A percentile compares a stretch with the other conserved stretches of the same genome.
These are phyloP conservation scores for Leishmania martiniquensis DNA, from an alignment of 208 protist genomes.

Conservation along the genomic window DNA sequence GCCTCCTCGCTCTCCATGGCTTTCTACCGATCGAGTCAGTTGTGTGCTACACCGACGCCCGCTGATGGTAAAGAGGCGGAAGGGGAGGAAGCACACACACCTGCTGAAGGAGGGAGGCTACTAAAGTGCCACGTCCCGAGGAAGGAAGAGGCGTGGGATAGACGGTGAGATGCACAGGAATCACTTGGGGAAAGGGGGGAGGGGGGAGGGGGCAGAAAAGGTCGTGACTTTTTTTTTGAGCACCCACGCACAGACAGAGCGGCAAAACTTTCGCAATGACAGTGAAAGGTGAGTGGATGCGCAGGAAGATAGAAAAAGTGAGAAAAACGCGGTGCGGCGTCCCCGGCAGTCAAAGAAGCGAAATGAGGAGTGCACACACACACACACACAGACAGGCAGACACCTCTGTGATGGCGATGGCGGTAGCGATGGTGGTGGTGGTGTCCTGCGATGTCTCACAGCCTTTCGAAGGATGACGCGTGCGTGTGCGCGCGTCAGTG, in stretches of 20 bases:
- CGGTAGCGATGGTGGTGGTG: not conserved
- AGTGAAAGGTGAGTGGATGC: too few relatives aligned
- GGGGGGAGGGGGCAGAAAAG: not conserved
- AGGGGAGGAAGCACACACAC: not conserved
- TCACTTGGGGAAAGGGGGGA: not conserved
- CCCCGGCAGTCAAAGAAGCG: not conserved
- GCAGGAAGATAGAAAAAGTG: not conserved
- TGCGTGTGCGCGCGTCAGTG: not conserved
- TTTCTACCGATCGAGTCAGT: not conserved
- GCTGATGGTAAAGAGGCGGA: not conserved
- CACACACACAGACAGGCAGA: too few relatives aligned
- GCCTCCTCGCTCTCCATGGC: constrained; percentile 62
- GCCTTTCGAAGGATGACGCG: not conserved
- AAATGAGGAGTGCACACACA: not conserved
- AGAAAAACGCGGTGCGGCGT: not conserved
- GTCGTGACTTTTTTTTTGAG: not conserved
- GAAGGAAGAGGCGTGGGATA: not conserved
- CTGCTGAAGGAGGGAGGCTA: not conserved
- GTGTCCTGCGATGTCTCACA: not conserved
- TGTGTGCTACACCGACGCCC: not conserved
- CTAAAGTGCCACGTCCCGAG: not conserved
- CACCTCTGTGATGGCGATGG: not conserved
- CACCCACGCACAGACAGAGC: not conserved
- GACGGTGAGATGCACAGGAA: not conserved
- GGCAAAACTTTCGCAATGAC: not conserved